Base-by-base conservation (phyloP, 2,329 filamentous ascomycete genomes). In the Myrmaecium sp. region DNA sequence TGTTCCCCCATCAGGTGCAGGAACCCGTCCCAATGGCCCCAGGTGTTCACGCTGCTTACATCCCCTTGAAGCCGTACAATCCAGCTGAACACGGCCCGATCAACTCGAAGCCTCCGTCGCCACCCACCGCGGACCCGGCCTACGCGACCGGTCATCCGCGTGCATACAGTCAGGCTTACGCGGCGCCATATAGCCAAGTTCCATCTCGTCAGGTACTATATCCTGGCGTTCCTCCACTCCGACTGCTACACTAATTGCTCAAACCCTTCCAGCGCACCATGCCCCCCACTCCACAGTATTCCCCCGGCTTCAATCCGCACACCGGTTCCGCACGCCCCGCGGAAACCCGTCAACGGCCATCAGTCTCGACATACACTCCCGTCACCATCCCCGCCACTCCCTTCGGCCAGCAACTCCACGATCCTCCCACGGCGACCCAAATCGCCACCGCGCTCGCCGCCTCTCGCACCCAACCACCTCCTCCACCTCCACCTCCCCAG, bases 161-260 rank as follows among this genome's bases (percentile, higher is more conserved):
- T 15, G 42, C 44, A 16, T 36, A 36, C 26, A 36, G 33, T 18
- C 42, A 41, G 16, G 39, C 42, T 8, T 43, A 44, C 28, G n/a
- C 11, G 21, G 9, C 20, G 9, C 37, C 37, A 26, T 47, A 47
- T 32, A n/a, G n/a, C n/a, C n/a, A n/a, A n/a, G n/a, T n/a, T n/a
- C n/a, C n/a, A n/a, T 34, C 42, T 22, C 30, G 41, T 31, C 46
- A 51, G 47, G 47, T 50, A 51, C 50, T 44, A 41, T 17, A 28
- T 25, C 35, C 30, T 46, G 35, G 38, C 42, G 36, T 45, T 36
- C 33, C 40, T 42, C 37, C 33, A 45, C 38, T 30, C 36, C 37
- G 17, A 44, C 45, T 24, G 30, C 41, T 27, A 34, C 44, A 25
- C 32, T 33, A 25, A 37, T 35, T 30, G 34, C 39, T 23, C 36